Evolutionary conservation across 139 green algal genomes (phyloP).

Genomic region (Chlamydomonas applanata): DNA sequence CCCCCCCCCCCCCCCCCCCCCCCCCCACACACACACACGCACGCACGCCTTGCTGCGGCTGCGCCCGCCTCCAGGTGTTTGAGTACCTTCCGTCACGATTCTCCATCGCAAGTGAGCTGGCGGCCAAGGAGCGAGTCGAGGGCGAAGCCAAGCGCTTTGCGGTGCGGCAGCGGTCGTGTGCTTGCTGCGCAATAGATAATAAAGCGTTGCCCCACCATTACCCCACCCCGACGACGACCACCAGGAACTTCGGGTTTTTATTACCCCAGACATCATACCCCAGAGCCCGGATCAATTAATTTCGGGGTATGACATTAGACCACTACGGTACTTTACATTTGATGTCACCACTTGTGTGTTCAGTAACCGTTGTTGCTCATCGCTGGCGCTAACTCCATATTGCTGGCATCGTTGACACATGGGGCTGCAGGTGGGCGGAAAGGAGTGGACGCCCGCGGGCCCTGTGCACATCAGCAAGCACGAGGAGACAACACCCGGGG

Average conservation of each 20-base stretch:
- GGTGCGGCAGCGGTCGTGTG: too few species aligned
- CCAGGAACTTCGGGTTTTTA: background rate
- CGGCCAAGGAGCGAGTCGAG: slow-evolving; percentile 43
- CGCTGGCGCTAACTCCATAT: background rate
- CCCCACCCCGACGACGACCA: background rate
- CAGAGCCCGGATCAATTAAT: background rate
- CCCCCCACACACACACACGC: too few species aligned
- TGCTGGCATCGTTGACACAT: background rate
- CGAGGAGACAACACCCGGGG: slow-evolving; percentile 13
- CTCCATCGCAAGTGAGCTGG: slow-evolving; percentile 40
- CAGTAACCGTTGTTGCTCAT: background rate
- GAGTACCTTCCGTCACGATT: slow-evolving; percentile 54
- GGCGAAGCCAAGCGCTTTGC: slow-evolving; percentile 37
- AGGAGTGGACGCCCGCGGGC: slow-evolving; percentile 37
- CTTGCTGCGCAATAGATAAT: background rate
- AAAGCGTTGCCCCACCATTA: background rate
- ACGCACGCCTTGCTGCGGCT: too few species aligned
- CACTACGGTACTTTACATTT: too few species aligned
- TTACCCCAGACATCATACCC: background rate
- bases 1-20: too few species aligned
- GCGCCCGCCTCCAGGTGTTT: slow-evolving; percentile 37
- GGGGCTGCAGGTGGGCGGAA: slow-evolving; percentile 22
- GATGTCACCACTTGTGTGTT: background rate
- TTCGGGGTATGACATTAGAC: too few species aligned
- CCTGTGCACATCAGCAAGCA: slow-evolving; percentile 14